phyloP scores from a whole-genome alignment of 177 flowering plant genomes.

The Telopea speciosissima region DNA sequence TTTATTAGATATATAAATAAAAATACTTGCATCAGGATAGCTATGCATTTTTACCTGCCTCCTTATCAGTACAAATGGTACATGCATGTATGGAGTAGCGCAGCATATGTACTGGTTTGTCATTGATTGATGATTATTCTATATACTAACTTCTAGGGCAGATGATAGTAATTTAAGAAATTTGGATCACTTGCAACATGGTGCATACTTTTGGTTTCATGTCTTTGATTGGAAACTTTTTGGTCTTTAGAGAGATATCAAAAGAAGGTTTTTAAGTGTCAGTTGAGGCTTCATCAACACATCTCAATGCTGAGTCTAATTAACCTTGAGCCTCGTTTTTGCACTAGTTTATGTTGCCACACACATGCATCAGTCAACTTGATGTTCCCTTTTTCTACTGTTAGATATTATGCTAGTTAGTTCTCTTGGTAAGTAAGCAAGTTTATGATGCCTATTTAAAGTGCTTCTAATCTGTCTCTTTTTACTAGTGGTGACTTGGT shows the following conservation, averaged over 20 bases:
- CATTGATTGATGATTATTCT: background rate
- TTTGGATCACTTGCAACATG: no score
- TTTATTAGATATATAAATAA: no score
- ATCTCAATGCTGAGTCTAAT: background rate
- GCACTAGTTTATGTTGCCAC: no score
- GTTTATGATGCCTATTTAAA: background rate
- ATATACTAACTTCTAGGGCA: background rate
- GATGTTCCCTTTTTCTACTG: background rate
- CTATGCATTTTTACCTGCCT: no score
- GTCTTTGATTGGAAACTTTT: background rate
- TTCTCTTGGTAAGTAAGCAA: background rate
- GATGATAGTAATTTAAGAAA: background rate
- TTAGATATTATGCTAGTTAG: background rate
- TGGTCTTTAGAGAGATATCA: background rate
- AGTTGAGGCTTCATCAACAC: background rate
- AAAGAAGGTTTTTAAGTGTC: no score
- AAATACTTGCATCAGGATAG: no score
- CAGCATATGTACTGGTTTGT: no score
- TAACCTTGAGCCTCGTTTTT: no score
- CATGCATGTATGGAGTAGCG: no score
- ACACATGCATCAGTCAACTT: background rate
- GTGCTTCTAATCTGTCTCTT: background rate
- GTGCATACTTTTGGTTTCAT: background rate
- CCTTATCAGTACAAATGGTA: no score
- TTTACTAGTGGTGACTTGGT: background rate